Base-by-base conservation (phyloP, 495 filamentous ascomycete species). In the Ascobolus immersus region DNA sequence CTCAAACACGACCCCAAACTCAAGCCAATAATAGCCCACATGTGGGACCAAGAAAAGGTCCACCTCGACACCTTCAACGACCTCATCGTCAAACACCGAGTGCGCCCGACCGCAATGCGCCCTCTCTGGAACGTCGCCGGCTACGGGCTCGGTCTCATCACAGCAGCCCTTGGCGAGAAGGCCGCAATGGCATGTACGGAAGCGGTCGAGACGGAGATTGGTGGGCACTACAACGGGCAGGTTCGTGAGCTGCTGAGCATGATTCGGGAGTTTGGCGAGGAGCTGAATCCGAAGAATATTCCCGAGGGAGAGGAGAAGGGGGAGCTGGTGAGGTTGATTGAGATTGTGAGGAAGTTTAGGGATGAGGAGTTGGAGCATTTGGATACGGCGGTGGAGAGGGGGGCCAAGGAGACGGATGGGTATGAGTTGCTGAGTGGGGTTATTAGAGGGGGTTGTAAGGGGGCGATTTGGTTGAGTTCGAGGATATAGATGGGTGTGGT, bases 101-200 rank as follows among this genome's bases (percentile, higher is more conserved):
- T 96, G 10, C 82, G 86, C 0, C 86, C 86, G 0, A 94, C 86
- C 5, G 77, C 75, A 18, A 75, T 96, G 62, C 91, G 86, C 46
- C 89, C 89, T 1, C 24, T 93, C 5, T 96, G 86, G 86, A 62
- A 69, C n/a, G 59, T 67, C 8, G 68, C 81, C 0, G 77, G 89
- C 8, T 72, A 78, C 0, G 75, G 72, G 2, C 54, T 96, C 2
- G 86, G 86, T 10, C 90, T 89, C 75, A 64, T 65, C 2, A 96
- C 86, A 1, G 86, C 71, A 0, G 51, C 81, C n/a, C 61, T 94
- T 61, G 81, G 89, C 0, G 66, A 76, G 24, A 84, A 94, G 55
- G 84, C 86, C 0, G 81, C 86, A 3, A 96, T 96, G 86, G 86
- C 89, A 15, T 96, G 86, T 49, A 96, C 86, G 8, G 86, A 96